Evolutionary conservation across 1,284 basidiomycete species (phyloP).

Genomic region (Polyporus tsugae): DNA sequence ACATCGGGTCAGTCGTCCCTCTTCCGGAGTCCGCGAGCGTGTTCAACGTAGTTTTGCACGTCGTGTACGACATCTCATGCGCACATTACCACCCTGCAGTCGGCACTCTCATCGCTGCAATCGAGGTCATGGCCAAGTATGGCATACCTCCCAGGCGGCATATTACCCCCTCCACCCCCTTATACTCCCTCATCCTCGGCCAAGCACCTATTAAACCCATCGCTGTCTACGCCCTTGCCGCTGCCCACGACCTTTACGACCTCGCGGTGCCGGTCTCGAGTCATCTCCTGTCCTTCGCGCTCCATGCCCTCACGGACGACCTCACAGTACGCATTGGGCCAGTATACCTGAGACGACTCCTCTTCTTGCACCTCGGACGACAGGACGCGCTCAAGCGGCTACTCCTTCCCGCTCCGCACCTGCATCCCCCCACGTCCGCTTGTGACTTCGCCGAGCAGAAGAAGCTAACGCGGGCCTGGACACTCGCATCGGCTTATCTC

Average conservation of each 20-base stretch:
- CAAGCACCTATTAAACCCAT: constrained; percentile 47
- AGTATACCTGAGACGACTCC: constrained; percentile 47
- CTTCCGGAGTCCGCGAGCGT: constrained; percentile 44
- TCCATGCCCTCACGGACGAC: constrained; percentile 45
- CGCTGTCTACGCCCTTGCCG: constrained; percentile 47
- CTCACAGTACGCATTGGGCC: constrained; percentile 46
- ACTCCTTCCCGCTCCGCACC: constrained; percentile 47
- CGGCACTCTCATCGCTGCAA: constrained; percentile 41
- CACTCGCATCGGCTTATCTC: constrained; percentile 48
- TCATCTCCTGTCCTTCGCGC: constrained; percentile 45
- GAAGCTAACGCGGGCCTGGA: constrained; percentile 50
- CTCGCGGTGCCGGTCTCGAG: constrained; percentile 47
- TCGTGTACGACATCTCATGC: constrained; percentile 45
- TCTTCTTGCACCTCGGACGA: constrained; percentile 52
- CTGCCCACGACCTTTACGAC: constrained; percentile 43
- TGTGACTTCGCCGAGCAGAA: constrained; percentile 51
- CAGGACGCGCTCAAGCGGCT: constrained; percentile 49
- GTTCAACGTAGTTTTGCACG: constrained; percentile 49
- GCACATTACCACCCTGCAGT: constrained; percentile 46
- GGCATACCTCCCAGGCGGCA: constrained; percentile 40
- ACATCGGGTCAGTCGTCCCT: constrained; percentile 43
- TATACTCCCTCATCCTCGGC: constrained; percentile 44
- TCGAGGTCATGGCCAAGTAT: constrained; percentile 44
- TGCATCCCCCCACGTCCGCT: constrained; percentile 44
- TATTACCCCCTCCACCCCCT: constrained; percentile 39